These are phyloP conservation scores for Daldinia sp. DNA, from an alignment of 2,329 filamentous ascomycete species.

Conservation along the genomic window DNA sequence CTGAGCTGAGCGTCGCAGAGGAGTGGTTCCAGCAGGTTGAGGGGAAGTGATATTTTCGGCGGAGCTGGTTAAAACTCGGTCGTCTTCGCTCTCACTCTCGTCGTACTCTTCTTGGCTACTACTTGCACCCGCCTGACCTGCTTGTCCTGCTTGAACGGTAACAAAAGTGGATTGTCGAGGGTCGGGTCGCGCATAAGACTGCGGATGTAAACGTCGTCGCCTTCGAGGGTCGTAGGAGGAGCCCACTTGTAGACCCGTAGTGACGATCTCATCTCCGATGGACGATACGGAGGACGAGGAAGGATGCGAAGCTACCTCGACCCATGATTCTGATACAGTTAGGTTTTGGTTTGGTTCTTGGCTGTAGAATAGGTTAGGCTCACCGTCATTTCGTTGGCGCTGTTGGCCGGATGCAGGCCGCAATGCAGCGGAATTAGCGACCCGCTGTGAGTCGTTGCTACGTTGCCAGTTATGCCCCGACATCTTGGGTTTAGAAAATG, in stretches of 20 bases:
- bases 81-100: slow-evolving; percentile 90
- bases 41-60: slow-evolving; percentile 58
- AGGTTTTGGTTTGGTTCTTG: slow-evolving; percentile 41
- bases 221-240: slow-evolving; percentile 70
- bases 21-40: slow-evolving; percentile 47
- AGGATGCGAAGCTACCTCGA: slow-evolving; percentile 90
- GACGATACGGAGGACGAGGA: slow-evolving; percentile 93
- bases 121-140: slow-evolving; percentile 52
- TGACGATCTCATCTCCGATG: slow-evolving; percentile 87
- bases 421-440: slow-evolving; percentile 30
- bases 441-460: slow-evolving; percentile 35
- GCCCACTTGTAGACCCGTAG: slow-evolving; percentile 82
- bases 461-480: slow-evolving; percentile 39
- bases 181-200: slow-evolving; percentile 37
- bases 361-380: slow-evolving; percentile 25
- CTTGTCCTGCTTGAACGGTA: slow-evolving; percentile 52
- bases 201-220: slow-evolving; percentile 55
- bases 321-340: slow-evolving; percentile 81
- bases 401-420: slow-evolving; percentile 34
- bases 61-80: slow-evolving; percentile 69
- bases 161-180: slow-evolving; percentile 49
- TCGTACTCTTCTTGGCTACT: slow-evolving; percentile 96
- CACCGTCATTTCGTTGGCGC: slow-evolving; percentile 43
- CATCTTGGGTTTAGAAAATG: slow-evolving; percentile 29
- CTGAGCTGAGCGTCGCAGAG: slow-evolving; percentile 48